Evolutionary conservation across 1,139 yeast genomes (phyloP).

Genomic region (Eremothecium cymbalariae): DNA sequence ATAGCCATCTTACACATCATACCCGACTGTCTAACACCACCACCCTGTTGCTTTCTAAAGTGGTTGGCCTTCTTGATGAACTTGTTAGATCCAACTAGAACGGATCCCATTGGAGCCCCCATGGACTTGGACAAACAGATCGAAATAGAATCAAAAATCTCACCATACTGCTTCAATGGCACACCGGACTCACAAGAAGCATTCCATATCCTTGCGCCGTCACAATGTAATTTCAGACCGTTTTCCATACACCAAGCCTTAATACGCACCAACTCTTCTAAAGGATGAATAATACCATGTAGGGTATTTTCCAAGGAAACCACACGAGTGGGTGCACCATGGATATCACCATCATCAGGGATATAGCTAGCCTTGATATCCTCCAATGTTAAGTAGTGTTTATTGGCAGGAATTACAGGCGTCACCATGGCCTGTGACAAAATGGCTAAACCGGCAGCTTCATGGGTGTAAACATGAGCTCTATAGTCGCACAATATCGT

Average conservation of each 20-base stretch:
- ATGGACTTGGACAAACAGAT: constrained; percentile 83
- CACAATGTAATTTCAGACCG: constrained; percentile 67
- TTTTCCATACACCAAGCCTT: constrained; percentile 61
- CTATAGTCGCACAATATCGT: constrained; percentile 76
- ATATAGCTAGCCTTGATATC: constrained; percentile 59
- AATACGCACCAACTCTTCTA: constrained; percentile 70
- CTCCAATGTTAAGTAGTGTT: constrained; percentile 68
- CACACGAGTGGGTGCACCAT: constrained; percentile 80
- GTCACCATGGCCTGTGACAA: constrained; percentile 89
- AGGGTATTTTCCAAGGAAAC: constrained; percentile 82
- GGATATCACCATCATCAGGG: constrained; percentile 77
- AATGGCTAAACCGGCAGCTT: constrained; percentile 87
- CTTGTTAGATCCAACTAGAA: constrained; percentile 60
- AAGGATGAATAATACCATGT: constrained; percentile 74
- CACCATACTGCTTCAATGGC: constrained; percentile 62
- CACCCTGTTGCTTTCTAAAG: constrained; percentile 89
- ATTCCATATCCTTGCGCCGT: constrained; percentile 95
- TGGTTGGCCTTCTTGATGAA: constrained; percentile 71
- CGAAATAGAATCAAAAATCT: constrained; percentile 78
- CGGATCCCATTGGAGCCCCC: constrained; percentile 93
- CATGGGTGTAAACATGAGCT: constrained; percentile 75
- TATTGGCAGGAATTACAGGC: constrained; percentile 71
- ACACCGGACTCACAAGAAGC: constrained; percentile 73
- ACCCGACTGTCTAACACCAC: constrained; percentile 90
- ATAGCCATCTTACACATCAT: constrained; percentile 75